Conservation (phyloP, 1,139 yeast genomes). For the Yamadazyma aaseri region DNA sequence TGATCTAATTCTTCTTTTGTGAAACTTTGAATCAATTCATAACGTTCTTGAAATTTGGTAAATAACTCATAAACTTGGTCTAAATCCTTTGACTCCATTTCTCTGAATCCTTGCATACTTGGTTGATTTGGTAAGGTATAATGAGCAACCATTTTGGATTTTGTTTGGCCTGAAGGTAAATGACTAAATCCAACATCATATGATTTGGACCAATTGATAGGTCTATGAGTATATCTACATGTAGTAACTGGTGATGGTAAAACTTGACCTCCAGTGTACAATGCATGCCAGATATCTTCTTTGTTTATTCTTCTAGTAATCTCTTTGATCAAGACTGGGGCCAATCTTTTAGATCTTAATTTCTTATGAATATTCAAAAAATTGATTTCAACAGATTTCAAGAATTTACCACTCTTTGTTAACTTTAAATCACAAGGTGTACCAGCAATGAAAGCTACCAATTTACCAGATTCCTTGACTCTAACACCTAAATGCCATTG, state of each 20-base stretch:
- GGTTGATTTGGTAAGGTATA: slow-evolving; percentile 68
- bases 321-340: slow-evolving; percentile 92
- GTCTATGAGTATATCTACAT: slow-evolving; percentile 91
- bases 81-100: slow-evolving; percentile 59
- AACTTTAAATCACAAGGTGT: slow-evolving; percentile 74
- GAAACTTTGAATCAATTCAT: slow-evolving; percentile 72
- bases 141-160: slow-evolving; percentile 77
- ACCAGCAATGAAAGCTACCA: slow-evolving; percentile 91
- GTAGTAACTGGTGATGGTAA: slow-evolving; percentile 92
- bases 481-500: slow-evolving; percentile 96
- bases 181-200: slow-evolving; percentile 87
- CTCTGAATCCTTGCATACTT: slow-evolving; percentile 61
- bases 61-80: slow-evolving; percentile 62
- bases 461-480: slow-evolving; percentile 68
- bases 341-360: slow-evolving; percentile 86
- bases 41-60: slow-evolving; percentile 60
- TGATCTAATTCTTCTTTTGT: slow-evolving; percentile 71
- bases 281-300: slow-evolving; percentile 89
- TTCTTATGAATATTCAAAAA: slow-evolving; percentile 93
- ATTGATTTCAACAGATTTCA: slow-evolving; percentile 84
- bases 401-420: slow-evolving; percentile 44
- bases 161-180: slow-evolving; percentile 73
- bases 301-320: slow-evolving; percentile 90
- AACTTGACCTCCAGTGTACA: slow-evolving; percentile 89
- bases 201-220: slow-evolving; percentile 87